Base-by-base conservation (phyloP, 2,329 filamentous ascomycete genomes). In the Hysterium pulicare region DNA sequence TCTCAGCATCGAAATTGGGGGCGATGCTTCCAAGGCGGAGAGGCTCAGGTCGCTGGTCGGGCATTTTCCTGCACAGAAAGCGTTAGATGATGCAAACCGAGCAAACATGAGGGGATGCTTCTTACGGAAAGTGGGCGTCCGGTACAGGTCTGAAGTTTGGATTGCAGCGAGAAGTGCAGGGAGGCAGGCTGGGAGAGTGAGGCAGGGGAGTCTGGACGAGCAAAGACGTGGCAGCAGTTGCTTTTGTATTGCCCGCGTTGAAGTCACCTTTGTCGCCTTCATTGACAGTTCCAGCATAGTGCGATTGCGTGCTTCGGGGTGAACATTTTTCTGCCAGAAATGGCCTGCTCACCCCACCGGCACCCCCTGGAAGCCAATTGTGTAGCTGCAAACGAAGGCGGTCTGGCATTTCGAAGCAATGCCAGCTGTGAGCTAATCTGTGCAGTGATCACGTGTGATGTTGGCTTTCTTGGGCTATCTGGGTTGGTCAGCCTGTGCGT, bases 1-100 rank as follows among this genome's bases (percentile, higher is more conserved):
- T 84, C 58, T 83, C 76, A 48, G 83, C 81, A 56, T 83, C 68
- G 74, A 86, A 86, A 73, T 86, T 79, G 55, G 83, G 83, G 59
- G 82, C 83, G 60, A 71, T 74, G 67, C 74, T 82, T 64, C 82
- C 82, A 57, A 85, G 76, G 61, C 82, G 81, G 66, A 85, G 77
- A 59, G 71, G 68, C 47, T 58, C 61, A 34, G 53, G 19, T 35
- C 55, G 57, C 42, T 54, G 40, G 43, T 57, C 57, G 37, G 58
- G 52, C 62, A 65, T 65, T 48, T 40, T 26, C 17, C 5, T 3
- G 22, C 15, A 11, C 33, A 41, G 16, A 31, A 21, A 24, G 40
- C 8, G 51, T 59, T 38, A 59, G 56, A 39, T 22, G 19, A 33
- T 39, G 47, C 53, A 55, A 55, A 58, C 50, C 47, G 33, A 8